Base-by-base conservation (phyloP, 225 moss, liverwort and hornwort species). In the Bryoerythrophyllum caledonicum region DNA sequence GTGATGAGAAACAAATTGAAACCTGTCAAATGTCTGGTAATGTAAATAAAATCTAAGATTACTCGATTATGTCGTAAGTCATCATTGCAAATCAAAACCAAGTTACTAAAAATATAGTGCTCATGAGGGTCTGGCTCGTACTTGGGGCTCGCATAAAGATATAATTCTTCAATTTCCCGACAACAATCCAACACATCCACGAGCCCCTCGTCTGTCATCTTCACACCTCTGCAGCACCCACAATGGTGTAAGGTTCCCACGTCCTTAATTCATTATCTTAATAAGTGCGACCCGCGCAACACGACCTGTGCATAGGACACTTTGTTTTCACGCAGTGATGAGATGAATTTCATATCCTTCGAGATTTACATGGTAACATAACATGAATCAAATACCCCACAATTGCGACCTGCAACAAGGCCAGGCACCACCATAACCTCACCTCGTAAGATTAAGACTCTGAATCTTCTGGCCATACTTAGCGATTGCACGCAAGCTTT, bases 111-210 rank as follows among this genome's bases (percentile, higher is more conserved):
- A 79, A 37, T 2, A 44, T 66, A 77, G 57, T 53, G 38, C 20
- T 65, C 63, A 63, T 59, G 74, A 24, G 68, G 72, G 70, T 71
- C 49, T 79, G 48, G 69, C 35, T 84, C 78, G 74, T 76, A 97
- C 96, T 85, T 91, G 28, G 95, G 85, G 79, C 95, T 86, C 56
- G 99, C 99, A 88, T 99, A 99, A 48, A 99, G 90, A 68, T 92
- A 90, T 46, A 99, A 76, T 79, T 87, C 95, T 82, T 87, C 86
- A 78, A 99, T 91, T 65, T 84, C 83, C 48, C 66, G 85, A 75
- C 95, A 95, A 75, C 88, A 65, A 69, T 81, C 57, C 73, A 90
- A 67, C 32, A 95, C 80, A 59, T 85, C 69, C 75, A 85, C 84
- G 54, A 99, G 85, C 55, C 99, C 95, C 32, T 88, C 77, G 75